Conservation (phyloP, 257 asterid species). For the Cordia subcordata region DNA sequence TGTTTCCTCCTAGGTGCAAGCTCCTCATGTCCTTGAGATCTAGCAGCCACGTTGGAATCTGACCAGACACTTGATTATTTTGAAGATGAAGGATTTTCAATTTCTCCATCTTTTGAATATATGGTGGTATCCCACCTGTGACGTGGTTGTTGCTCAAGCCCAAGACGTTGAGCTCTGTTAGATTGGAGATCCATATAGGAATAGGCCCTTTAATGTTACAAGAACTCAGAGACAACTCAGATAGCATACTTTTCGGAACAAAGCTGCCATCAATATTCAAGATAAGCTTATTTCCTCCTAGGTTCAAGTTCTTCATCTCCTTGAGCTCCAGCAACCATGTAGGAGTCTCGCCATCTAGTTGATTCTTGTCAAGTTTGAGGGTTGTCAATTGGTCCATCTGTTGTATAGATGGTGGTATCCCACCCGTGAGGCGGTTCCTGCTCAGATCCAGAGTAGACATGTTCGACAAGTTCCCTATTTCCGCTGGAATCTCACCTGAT, state of each 20-base stretch:
- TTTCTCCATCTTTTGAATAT: conserved; percentile 14
- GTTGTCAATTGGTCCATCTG: conserved; percentile 18
- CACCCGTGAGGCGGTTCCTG: conserved; percentile 25
- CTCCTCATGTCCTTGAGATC: conserved; percentile 12
- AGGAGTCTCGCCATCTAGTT: conserved; percentile 21
- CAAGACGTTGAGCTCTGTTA: conserved; percentile 20
- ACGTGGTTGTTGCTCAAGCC: conserved; percentile 25
- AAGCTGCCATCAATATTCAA: conserved; percentile 17
- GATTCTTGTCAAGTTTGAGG: conserved; percentile 20
- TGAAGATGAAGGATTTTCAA: conserved; percentile 23
- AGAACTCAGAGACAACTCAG: conserved; percentile 20
- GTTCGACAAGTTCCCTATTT: conserved; percentile 18
- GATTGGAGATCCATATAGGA: conserved; percentile 22
- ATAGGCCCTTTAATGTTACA: conserved; percentile 22
- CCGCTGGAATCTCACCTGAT: conserved; percentile 16
- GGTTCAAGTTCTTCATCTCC: conserved; percentile 15
- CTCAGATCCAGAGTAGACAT: conserved; percentile 24
- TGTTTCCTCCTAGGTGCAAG: conserved; percentile 26
- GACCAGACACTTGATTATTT: conserved; percentile 19
- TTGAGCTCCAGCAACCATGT: conserved; percentile 20
- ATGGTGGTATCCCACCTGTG: conserved; percentile 21
- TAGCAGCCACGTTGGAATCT: conserved; percentile 26
- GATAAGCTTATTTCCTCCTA: conserved; percentile 23
- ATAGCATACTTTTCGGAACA: conserved; percentile 23
- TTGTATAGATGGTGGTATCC: conserved; percentile 15